phyloP scores from a whole-genome alignment of 352 stramenopile species.

The Peronospora belbahrii region DNA sequence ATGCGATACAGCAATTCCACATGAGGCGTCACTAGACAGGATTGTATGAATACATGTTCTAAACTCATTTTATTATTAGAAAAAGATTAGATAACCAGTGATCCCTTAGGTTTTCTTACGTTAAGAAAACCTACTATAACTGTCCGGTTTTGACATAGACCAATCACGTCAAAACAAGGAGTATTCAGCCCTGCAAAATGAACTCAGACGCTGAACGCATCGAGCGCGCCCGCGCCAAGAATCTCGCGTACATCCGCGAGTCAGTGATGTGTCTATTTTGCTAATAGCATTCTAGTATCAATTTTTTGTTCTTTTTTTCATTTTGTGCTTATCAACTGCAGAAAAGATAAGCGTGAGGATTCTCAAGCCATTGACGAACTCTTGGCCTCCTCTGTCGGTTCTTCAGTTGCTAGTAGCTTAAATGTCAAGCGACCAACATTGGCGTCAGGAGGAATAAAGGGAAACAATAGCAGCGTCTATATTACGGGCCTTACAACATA shows the following conservation, averaged over 20 bases:
- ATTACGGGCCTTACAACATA: slow-evolving; percentile 73
- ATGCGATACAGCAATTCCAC: too few relatives aligned
- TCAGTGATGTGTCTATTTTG: slow-evolving; percentile 4
- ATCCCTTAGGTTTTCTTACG: too few relatives aligned
- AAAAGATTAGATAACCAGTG: too few relatives aligned
- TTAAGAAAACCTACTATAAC: too few relatives aligned
- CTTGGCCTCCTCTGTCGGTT: slow-evolving; percentile 23
- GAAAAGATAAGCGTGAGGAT: slow-evolving; percentile 44
- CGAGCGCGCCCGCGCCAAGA: slow-evolving; percentile 52
- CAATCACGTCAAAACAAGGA: too few relatives aligned
- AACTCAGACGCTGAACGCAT: slow-evolving; percentile 50
- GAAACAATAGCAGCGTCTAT: slow-evolving; percentile 77
- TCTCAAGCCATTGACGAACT: slow-evolving; percentile 37
- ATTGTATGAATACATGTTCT: too few relatives aligned
- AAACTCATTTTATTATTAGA: too few relatives aligned
- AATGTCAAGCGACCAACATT: background rate
- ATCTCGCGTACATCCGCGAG: slow-evolving; percentile 71
- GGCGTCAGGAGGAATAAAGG: slow-evolving; percentile 6
- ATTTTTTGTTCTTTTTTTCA: background rate
- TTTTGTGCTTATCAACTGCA: slow-evolving; percentile 8
- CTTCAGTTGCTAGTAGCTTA: too few relatives aligned
- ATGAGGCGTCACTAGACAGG: too few relatives aligned
- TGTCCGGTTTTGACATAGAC: too few relatives aligned
- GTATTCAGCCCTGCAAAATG: too few relatives aligned
- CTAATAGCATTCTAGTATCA: background rate